A percentile compares a stretch with the other conserved stretches of the same genome.
These are phyloP conservation scores for Russula olivacea DNA, from an alignment of 768 basidiomycete genomes.

Conservation along the genomic window DNA sequence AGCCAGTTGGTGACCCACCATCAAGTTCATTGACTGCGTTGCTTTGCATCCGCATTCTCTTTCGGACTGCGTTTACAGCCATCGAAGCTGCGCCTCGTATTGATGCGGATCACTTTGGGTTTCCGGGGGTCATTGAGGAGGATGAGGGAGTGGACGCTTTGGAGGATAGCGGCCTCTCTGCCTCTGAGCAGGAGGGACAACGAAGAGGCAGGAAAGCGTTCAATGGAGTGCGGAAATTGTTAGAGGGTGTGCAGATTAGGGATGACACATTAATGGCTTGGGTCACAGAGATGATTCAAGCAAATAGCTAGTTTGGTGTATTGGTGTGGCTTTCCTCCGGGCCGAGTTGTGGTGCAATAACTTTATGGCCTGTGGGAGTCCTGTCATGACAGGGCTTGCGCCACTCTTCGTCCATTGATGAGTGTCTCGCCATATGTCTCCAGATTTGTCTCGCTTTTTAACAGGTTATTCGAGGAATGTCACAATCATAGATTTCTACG, in stretches of 20 bases:
- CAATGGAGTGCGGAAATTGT: conserved; percentile 46
- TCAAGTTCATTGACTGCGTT: conserved; percentile 74
- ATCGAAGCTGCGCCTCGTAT: conserved; percentile 60
- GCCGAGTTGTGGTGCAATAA: neutral
- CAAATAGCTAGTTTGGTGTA: conserved; percentile 20
- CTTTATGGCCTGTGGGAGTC: neutral
- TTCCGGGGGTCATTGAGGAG: conserved; percentile 77
- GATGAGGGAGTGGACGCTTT: conserved; percentile 57
- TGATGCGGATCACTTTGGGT: conserved; percentile 84
- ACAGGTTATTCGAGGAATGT: conserved; percentile 44
- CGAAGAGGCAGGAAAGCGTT: conserved; percentile 69
- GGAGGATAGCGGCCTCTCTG: conserved; percentile 27
- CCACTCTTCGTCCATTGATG: neutral
- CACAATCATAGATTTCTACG: neutral
- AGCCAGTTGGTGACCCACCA: conserved; percentile 58
- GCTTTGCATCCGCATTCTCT: conserved; percentile 77
- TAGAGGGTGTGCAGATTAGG: conserved; percentile 60
- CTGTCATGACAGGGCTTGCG: no score
- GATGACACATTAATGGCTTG: conserved; percentile 57
- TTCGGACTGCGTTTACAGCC: conserved; percentile 71
- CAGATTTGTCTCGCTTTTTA: conserved; percentile 44
- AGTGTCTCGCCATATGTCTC: conserved; percentile 34
- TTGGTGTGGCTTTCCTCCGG: neutral
- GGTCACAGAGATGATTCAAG: conserved; percentile 57
- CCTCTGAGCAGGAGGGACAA: conserved; percentile 60